These are phyloP conservation scores for Ganoderma resinaceum DNA, from an alignment of 1,284 basidiomycete species.

Conservation along the genomic window DNA sequence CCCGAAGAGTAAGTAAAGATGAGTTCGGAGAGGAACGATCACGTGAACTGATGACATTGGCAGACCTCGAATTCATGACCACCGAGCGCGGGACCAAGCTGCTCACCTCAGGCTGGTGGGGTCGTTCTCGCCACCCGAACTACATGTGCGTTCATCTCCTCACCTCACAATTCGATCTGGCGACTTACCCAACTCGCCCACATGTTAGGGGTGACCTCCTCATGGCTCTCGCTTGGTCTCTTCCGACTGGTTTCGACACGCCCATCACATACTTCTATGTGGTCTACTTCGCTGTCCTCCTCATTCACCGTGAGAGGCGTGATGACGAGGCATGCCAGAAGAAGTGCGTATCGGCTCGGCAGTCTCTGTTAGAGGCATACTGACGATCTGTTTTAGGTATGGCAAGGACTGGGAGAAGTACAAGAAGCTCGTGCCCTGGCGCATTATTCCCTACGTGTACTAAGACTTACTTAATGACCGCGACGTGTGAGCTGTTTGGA, in stretches of 20 bases:
- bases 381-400: slow-evolving; percentile 50
- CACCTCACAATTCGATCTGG: slow-evolving; percentile 4
- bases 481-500: background rate
- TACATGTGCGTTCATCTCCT: slow-evolving; percentile 68
- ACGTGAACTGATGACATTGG: background rate
- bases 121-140: slow-evolving; percentile 91
- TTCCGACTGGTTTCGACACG: slow-evolving; percentile 91
- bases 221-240: slow-evolving; percentile 94
- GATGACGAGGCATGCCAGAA: slow-evolving; percentile 93
- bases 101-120: slow-evolving; percentile 98
- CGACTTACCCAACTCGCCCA: slow-evolving; percentile 13
- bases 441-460: slow-evolving; percentile 91
- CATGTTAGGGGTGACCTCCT: slow-evolving; percentile 77
- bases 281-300: slow-evolving; percentile 87
- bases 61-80: slow-evolving; percentile 83
- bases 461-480: slow-evolving; percentile 38
- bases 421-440: slow-evolving; percentile 83
- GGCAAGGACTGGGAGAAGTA: slow-evolving; percentile 91
- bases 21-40: background rate
- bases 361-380: slow-evolving; percentile 11
- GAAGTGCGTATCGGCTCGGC: slow-evolving; percentile 62
- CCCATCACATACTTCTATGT: slow-evolving; percentile 98
- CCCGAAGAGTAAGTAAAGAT: slow-evolving; percentile 77
- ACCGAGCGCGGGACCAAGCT: slow-evolving; percentile 92
- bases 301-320: slow-evolving; percentile 89